These are phyloP conservation scores for Corynascus novoguineensis DNA, from an alignment of 495 filamentous ascomycete genomes.

Conservation along the genomic window DNA sequence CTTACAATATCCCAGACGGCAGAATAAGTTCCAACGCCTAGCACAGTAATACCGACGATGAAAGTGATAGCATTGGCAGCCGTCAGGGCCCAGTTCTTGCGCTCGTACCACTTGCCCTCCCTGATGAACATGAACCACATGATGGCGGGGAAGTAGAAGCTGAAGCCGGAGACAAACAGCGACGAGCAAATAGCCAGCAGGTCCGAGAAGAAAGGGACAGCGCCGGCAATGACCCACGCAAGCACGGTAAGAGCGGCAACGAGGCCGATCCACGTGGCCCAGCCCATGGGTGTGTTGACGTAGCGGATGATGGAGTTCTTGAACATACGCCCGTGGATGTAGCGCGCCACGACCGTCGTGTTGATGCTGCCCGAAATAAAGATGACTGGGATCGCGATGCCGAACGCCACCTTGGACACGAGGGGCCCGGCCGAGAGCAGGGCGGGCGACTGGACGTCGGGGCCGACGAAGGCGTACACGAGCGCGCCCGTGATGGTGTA, in stretches of 20 bases:
- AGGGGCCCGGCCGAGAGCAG: slow-evolving; percentile 56
- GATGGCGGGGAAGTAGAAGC: slow-evolving; percentile 57
- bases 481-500: slow-evolving; percentile 63
- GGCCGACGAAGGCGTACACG: slow-evolving; percentile 71
- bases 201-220: slow-evolving; percentile 67
- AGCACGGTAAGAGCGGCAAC: slow-evolving; percentile 55
- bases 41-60: slow-evolving; percentile 49
- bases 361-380: slow-evolving; percentile 63
- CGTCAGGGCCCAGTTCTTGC: slow-evolving; percentile 43
- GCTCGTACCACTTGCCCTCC: slow-evolving; percentile 44
- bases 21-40: slow-evolving; percentile 56
- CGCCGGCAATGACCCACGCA: slow-evolving; percentile 66
- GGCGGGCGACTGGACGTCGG: slow-evolving; percentile 61
- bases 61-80: slow-evolving; percentile 48
- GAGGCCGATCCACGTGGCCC: slow-evolving; percentile 56
- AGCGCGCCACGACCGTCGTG: slow-evolving; percentile 54
- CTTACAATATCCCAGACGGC: slow-evolving; percentile 52
- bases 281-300: slow-evolving; percentile 56
- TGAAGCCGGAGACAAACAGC: slow-evolving; percentile 59
- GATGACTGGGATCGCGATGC: slow-evolving; percentile 74
- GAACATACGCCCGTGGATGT: slow-evolving; percentile 60
- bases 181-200: slow-evolving; percentile 57
- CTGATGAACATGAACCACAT: slow-evolving; percentile 63
- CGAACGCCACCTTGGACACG: slow-evolving; percentile 69
- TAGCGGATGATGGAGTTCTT: slow-evolving; percentile 49